Evolutionary conservation across 495 filamentous ascomycete genomes (phyloP).

Genomic region (Penicillium canariense): DNA sequence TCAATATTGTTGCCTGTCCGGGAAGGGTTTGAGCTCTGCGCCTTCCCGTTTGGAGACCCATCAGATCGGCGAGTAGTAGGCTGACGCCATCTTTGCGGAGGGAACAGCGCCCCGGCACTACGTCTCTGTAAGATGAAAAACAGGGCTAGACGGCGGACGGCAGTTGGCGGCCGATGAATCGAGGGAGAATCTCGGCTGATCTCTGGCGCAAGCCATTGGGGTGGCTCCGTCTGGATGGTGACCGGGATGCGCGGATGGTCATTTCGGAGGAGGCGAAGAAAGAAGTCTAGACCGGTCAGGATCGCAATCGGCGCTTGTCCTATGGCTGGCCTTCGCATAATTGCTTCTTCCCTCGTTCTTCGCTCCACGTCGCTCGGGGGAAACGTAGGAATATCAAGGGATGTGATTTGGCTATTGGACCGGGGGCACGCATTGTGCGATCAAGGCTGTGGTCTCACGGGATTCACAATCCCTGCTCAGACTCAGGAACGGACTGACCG

Average conservation of each 20-base stretch:
- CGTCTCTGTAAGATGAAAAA: neutral
- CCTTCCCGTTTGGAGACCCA: conserved; percentile 1
- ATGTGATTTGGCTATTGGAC: neutral
- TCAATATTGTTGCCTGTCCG: conserved; percentile 4
- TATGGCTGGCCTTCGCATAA: conserved; percentile 13
- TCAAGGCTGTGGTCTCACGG: too few relatives aligned
- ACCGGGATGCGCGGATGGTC: neutral
- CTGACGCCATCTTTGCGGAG: conserved; percentile 18
- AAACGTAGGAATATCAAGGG: neutral
- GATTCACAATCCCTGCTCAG: conserved; percentile 2
- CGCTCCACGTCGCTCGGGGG: neutral
- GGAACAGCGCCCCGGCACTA: neutral
- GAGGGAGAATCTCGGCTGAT: conserved; percentile 3
- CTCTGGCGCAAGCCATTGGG: conserved; percentile 7
- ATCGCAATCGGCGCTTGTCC: conserved; percentile 18
- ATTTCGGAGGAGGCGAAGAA: conserved; percentile 25
- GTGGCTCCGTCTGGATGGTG: conserved; percentile 4
- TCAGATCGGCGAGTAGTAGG: conserved; percentile 17
- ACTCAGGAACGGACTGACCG: conserved; percentile 15
- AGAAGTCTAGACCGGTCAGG: conserved; percentile 28
- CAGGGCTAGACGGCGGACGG: neutral
- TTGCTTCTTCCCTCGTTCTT: conserved; percentile 19
- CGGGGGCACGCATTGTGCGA: neutral
- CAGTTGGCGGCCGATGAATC: neutral
- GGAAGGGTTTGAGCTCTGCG: neutral